These are phyloP conservation scores for Lactifluus subvellereus DNA, from an alignment of 768 basidiomycete species.

Conservation along the genomic window DNA sequence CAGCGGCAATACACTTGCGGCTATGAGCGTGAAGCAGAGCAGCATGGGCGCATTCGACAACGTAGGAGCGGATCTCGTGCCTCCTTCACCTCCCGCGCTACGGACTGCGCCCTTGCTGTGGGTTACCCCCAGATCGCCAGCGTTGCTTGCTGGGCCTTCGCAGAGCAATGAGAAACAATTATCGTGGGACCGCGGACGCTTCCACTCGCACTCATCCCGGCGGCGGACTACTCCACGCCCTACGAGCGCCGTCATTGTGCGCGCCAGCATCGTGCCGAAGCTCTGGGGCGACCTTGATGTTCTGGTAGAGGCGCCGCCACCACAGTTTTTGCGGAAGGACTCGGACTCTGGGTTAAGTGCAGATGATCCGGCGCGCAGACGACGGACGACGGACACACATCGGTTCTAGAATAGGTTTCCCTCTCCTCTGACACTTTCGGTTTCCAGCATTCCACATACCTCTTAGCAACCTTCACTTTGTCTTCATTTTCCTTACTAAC, in stretches of 20 bases:
- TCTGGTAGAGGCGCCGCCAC: not conserved
- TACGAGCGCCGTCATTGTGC: not conserved
- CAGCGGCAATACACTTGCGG: constrained; percentile 4
- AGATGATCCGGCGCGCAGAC: not conserved
- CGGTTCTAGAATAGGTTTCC: not conserved
- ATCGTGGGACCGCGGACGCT: not conserved
- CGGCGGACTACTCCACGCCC: constrained; percentile 8
- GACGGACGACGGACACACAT: not conserved
- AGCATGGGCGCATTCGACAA: not conserved
- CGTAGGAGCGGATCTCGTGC: not conserved
- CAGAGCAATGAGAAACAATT: not conserved
- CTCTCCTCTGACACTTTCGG: not conserved
- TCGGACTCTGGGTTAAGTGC: constrained; percentile 7
- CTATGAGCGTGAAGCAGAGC: not conserved
- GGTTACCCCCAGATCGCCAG: not conserved
- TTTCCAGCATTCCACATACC: not conserved
- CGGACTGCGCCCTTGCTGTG: not conserved
- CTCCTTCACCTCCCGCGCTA: not conserved
- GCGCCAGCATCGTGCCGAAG: constrained; percentile 19
- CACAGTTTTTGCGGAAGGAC: not conserved
- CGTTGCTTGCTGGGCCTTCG: not conserved
- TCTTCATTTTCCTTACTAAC: not conserved
- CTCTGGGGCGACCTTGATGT: not conserved
- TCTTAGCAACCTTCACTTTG: not conserved
- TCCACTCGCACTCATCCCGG: not conserved